Base-by-base conservation (phyloP, 2,329 filamentous ascomycete genomes). In the Beauveria sp. region DNA sequence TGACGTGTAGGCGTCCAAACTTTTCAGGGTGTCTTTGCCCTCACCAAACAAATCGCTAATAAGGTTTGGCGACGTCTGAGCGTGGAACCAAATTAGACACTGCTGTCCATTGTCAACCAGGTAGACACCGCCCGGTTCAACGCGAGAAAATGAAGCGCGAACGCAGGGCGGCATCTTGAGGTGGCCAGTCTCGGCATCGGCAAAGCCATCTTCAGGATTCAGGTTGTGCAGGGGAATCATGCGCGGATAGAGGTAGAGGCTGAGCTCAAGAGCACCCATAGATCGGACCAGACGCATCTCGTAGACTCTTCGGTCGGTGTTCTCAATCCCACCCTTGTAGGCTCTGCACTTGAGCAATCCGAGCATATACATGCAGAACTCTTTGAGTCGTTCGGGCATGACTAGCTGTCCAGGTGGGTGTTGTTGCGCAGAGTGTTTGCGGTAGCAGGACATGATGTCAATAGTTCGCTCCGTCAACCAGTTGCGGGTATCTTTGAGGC, bases 311-410 rank as follows among this genome's bases (percentile, higher is more conserved):
- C 94, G 87, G 73, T 99, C 94, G 10, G 90, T 91, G 41, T 91
- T 90, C 74, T 99, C 94, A 66, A 88, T 87, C 62, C 93, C 93
- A 56, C 90, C 90, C 78, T 97, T 97, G 78, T 97, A 92, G 3
- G 93, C 92, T 62, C 94, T 86, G 61, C 86, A 92, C 75, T 99
- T 99, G 71, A 96, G 77, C 65, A 97, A 78, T 53, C 90, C 88
- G 10, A 99, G 86, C 76, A 96, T 90, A 74, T 94, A 97, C 92
- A 99, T 97, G 69, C 89, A 87, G 68, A 96, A 92, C 72, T 99
- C 94, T 72, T 97, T 97, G 34, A 99, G 83, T 66, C 93, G 90
- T 76, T 99, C 94, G 0, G 94, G 94, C 75, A 99, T 86, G 34
- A 99, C 92, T 34, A 99, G 84, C 74, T 99, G 92, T 5, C 92